Conservation (phyloP, 2,329 filamentous ascomycete species). For the Lachnellula arida region DNA sequence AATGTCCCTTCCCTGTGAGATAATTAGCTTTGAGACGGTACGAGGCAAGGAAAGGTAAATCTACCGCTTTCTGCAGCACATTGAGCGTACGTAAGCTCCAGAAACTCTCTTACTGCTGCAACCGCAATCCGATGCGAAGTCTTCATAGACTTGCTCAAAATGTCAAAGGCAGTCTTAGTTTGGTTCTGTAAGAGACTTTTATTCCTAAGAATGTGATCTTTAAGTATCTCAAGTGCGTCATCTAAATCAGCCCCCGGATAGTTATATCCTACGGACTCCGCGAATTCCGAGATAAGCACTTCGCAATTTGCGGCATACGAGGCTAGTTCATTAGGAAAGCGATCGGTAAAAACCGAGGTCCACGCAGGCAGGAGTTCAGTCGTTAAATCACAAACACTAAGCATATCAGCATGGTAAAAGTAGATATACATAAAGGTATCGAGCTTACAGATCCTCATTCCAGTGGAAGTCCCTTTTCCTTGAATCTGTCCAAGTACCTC, state of each 20-base stretch:
- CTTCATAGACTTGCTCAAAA: conserved; percentile 1
- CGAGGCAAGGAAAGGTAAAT: not conserved
- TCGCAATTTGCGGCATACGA: conserved; percentile 2
- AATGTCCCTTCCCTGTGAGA: conserved; percentile 10
- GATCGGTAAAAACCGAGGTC: conserved; percentile 1
- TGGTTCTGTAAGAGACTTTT: not conserved
- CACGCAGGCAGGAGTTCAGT: not conserved
- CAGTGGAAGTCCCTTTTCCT: not conserved
- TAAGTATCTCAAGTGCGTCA: conserved; percentile 2
- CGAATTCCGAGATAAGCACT: conserved; percentile 6
- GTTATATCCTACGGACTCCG: not conserved
- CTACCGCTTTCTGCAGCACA: conserved; percentile 10
- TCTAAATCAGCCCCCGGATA: not conserved
- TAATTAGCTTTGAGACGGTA: not conserved
- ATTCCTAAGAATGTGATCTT: conserved; percentile 7
- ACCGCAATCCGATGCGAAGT: conserved; percentile 5
- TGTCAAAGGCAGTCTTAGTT: not conserved
- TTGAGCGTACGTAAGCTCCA: conserved; percentile 10
- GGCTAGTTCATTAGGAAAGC: conserved; percentile 1
- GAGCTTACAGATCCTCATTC: not conserved
- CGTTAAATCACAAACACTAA: not conserved
- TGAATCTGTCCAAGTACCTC: not conserved
- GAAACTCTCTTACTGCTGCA: conserved; percentile 6
- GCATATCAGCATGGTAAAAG: not conserved
- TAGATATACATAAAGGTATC: not conserved